phyloP scores from a whole-genome alignment of 768 basidiomycete genomes.

The Russula lepida region DNA sequence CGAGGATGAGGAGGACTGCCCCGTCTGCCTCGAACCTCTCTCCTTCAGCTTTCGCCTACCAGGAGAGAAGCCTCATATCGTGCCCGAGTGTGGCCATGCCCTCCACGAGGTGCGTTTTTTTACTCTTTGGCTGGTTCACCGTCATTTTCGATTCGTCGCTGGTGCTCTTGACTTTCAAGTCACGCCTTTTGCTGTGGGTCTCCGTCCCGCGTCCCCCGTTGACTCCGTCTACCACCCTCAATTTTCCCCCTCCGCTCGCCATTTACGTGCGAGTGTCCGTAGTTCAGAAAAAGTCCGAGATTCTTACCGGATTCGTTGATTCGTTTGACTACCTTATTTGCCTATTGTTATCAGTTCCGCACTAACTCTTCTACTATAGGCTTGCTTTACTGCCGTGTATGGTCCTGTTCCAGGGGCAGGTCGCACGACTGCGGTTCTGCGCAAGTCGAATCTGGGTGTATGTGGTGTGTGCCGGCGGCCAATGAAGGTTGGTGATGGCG shows the following conservation, averaged over 20 bases:
- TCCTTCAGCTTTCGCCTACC: slow-evolving; percentile 87
- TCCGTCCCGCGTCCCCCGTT: not conserved
- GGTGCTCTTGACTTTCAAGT: not conserved
- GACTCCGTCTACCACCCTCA: not conserved
- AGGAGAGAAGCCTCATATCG: slow-evolving; percentile 95
- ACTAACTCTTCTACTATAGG: slow-evolving; percentile 39
- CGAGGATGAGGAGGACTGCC: slow-evolving; percentile 86
- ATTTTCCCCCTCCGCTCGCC: not conserved
- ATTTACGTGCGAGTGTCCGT: not conserved
- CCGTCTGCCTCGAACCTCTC: slow-evolving; percentile 93
- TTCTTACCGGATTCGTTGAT: not conserved
- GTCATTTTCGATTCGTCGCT: slow-evolving; percentile 5
- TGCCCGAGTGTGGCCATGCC: slow-evolving; percentile 95
- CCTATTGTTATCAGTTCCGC: not conserved
- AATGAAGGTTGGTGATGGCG: slow-evolving; percentile 91
- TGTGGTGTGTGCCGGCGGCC: slow-evolving; percentile 95
- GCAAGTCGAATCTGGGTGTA: slow-evolving; percentile 80
- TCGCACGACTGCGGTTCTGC: slow-evolving; percentile 42
- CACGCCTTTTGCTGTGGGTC: not conserved
- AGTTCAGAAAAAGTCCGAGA: not conserved
- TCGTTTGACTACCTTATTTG: not conserved
- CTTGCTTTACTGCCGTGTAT: slow-evolving; percentile 95
- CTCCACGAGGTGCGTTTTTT: slow-evolving; percentile 70
- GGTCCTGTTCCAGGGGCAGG: slow-evolving; percentile 67
- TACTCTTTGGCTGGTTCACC: not conserved